phyloP scores from a whole-genome alignment of 2,329 filamentous ascomycete genomes.

The Aspergillus tanneri region DNA sequence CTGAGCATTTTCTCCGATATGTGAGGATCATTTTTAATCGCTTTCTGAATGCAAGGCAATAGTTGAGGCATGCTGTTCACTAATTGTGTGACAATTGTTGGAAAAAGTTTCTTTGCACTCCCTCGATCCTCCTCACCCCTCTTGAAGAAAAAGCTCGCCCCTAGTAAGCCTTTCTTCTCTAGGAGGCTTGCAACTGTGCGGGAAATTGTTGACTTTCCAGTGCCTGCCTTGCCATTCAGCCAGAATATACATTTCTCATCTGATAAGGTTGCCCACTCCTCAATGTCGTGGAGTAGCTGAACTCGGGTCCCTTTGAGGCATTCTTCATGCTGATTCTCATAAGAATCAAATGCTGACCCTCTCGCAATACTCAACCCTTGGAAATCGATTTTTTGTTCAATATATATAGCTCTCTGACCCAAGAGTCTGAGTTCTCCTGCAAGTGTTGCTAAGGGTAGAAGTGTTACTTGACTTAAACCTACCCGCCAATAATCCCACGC shows the following conservation, averaged over 20 bases:
- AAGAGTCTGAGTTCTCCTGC: no score
- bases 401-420: no score
- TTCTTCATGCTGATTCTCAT: no score
- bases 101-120: slow-evolving; percentile 38
- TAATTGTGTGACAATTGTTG: slow-evolving; percentile 36
- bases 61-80: slow-evolving; percentile 30
- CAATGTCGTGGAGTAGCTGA: background rate
- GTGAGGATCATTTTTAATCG: slow-evolving; percentile 24
- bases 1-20: slow-evolving; percentile 25
- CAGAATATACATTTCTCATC: slow-evolving; percentile 32
- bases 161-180: slow-evolving; percentile 17
- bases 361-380: no score
- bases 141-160: slow-evolving; percentile 48
- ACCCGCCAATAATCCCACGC: no score
- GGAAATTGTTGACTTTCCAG: slow-evolving; percentile 32
- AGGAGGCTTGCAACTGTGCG: slow-evolving; percentile 31
- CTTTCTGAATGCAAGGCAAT: slow-evolving; percentile 16
- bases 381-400: no score
- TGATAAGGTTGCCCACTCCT: background rate
- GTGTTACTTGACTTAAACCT: no score
- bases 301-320: background rate
- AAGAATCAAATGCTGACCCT: no score
- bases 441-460: no score
- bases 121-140: slow-evolving; percentile 42
- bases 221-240: slow-evolving; percentile 42